A percentile compares a stretch with the other conserved stretches of the same genome.
Conservation (phyloP, 176 grass and related monocot species). For the Panicum miliaceum region DNA sequence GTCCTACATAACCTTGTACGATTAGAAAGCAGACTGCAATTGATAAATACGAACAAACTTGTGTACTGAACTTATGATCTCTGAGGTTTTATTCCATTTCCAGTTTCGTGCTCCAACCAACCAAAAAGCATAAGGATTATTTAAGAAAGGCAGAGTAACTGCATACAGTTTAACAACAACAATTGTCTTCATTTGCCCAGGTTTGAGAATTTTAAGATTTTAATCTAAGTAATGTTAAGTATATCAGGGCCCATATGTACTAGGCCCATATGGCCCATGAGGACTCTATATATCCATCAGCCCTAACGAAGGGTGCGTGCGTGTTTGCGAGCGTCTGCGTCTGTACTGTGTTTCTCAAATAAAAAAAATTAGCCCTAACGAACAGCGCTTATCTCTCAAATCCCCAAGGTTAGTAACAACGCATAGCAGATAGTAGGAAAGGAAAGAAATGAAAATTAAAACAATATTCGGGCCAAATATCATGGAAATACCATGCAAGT, state of each 20-base stretch:
- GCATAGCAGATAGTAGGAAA: not conserved
- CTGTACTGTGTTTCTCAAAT: too few relatives aligned
- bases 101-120: conserved; percentile 6
- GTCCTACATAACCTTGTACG: not conserved
- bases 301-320: not conserved
- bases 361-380: too few relatives aligned
- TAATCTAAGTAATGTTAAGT: not conserved
- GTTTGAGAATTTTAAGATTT: conserved; percentile 23
- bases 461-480: not conserved
- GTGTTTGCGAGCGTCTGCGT: too few relatives aligned
- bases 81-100: conserved; percentile 5
- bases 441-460: conserved; percentile 11
- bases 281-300: not conserved
- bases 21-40: conserved; percentile 9
- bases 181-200: not conserved
- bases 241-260: not conserved
- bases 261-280: not conserved
- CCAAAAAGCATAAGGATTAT: conserved; percentile 6
- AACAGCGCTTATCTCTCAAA: not conserved
- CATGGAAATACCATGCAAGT: not conserved
- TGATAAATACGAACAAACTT: conserved; percentile 8
- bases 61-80: not conserved
- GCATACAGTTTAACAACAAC: not conserved
- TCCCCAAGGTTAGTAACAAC: not conserved
- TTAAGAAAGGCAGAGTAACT: not conserved